A percentile compares a stretch with the other conserved stretches of the same genome.
phyloP scores from a whole-genome alignment of 2,329 filamentous ascomycete species.

The Aspergillus versicolor region DNA sequence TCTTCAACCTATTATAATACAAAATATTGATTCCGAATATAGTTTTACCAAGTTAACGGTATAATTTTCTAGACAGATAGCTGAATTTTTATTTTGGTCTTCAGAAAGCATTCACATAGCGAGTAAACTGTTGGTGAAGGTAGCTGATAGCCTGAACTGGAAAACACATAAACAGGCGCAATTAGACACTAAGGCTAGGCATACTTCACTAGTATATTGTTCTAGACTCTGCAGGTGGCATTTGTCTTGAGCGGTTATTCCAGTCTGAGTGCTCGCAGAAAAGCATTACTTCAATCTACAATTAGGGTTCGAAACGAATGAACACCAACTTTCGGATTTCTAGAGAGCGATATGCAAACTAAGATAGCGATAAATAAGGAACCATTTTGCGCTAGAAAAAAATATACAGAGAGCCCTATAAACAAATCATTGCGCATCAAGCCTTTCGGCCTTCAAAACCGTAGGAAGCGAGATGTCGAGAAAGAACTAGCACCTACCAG shows the following conservation, averaged over 20 bases:
- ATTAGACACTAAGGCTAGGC: background rate
- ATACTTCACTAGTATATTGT: too few species aligned
- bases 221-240: too few species aligned
- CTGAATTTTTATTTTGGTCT: background rate
- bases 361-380: background rate
- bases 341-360: background rate
- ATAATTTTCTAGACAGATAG: too few species aligned
- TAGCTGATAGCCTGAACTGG: background rate
- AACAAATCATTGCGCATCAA: constrained; percentile 28
- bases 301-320: background rate
- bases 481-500: constrained; percentile 37
- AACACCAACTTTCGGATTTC: background rate
- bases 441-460: constrained; percentile 22
- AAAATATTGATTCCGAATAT: background rate
- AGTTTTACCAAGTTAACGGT: too few species aligned
- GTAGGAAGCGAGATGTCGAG: constrained; percentile 22
- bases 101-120: background rate
- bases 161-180: background rate
- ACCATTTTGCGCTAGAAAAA: constrained; percentile 19
- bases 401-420: constrained; percentile 23
- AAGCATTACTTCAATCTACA: background rate
- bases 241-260: too few species aligned
- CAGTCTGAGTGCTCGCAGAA: background rate
- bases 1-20: too few species aligned
- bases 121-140: background rate